Conservation (phyloP, 2,329 filamentous ascomycete species). For the Cladophialophora bantiana region DNA sequence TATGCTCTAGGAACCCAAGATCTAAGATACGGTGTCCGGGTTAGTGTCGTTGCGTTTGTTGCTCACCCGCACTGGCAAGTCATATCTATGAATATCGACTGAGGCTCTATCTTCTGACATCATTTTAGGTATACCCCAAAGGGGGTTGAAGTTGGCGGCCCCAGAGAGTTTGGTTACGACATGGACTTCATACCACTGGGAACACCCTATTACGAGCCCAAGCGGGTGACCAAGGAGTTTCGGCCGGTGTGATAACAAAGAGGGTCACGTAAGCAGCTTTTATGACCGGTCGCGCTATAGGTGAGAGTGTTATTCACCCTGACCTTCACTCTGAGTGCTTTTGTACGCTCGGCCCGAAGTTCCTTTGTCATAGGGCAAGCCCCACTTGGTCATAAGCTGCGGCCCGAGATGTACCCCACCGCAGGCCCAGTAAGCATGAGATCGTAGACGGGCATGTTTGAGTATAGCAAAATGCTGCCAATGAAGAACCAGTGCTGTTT, state of each 20-base stretch:
- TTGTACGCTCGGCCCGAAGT: neutral
- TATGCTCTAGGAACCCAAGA: conserved; percentile 34
- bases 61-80: conserved; percentile 65
- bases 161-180: conserved; percentile 28
- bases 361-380: neutral
- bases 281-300: neutral
- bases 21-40: conserved; percentile 59
- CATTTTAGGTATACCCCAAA: conserved; percentile 20
- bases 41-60: conserved; percentile 60
- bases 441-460: neutral
- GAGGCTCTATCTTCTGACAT: neutral
- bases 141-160: conserved; percentile 21
- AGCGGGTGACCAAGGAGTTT: conserved; percentile 30
- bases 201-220: conserved; percentile 28
- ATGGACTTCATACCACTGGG: conserved; percentile 30
- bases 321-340: neutral
- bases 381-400: neutral
- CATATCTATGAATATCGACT: neutral
- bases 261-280: neutral
- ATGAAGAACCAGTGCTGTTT: neutral
- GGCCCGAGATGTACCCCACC: neutral
- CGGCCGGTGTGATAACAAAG: neutral
- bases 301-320: neutral
- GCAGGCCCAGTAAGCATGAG: neutral
- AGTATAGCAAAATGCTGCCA: neutral